phyloP scores from a whole-genome alignment of 2,329 filamentous ascomycete species.

The Colletotrichum aenigma region DNA sequence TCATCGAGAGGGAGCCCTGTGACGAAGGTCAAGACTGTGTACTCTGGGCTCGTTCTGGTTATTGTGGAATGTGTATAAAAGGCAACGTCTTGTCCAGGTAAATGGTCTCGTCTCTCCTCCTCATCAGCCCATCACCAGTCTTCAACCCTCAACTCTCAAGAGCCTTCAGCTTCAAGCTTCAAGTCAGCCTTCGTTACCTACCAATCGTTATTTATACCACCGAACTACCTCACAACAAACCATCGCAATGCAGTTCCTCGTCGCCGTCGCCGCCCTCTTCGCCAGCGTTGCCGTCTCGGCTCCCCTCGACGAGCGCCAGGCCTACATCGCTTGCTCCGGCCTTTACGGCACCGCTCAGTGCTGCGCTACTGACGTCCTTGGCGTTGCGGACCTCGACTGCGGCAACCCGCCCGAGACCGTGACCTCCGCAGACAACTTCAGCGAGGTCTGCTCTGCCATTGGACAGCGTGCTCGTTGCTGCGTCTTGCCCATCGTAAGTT shows the following conservation, averaged over 20 bases:
- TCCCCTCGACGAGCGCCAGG: constrained; percentile 37
- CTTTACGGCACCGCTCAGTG: constrained; percentile 54
- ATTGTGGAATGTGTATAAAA: constrained; percentile 9
- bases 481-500: constrained; percentile 48
- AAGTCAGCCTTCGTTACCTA: not conserved
- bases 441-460: constrained; percentile 47
- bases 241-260: constrained; percentile 20
- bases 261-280: constrained; percentile 14
- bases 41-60: not conserved
- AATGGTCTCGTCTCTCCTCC: not conserved
- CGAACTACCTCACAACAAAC: not conserved
- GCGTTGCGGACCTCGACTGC: constrained; percentile 63
- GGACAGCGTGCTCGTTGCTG: constrained; percentile 65
- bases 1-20: constrained; percentile 5
- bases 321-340: constrained; percentile 45
- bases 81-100: not conserved
- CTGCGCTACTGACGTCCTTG: constrained; percentile 66
- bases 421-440: constrained; percentile 44
- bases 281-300: constrained; percentile 31
- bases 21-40: constrained; percentile 12
- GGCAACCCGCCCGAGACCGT: constrained; percentile 43
- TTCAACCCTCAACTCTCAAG: not conserved
- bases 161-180: not conserved
- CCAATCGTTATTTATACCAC: not conserved
- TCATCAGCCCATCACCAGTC: not conserved